These are phyloP conservation scores for Mallotus nudiflorus DNA, from an alignment of 345 rosid genomes.

Conservation along the genomic window DNA sequence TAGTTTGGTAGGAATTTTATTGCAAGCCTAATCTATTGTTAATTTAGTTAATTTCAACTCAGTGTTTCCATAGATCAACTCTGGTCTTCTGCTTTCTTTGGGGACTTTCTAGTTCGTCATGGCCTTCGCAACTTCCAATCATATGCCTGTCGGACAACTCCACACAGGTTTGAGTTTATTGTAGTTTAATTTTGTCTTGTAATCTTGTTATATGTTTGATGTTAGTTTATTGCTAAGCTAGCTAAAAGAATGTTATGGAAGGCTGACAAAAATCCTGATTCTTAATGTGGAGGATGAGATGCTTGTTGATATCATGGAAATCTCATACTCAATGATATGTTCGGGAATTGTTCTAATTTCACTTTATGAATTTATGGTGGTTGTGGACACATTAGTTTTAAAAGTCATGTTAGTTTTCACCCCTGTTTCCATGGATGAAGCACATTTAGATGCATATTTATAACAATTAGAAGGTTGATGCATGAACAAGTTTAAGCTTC, in stretches of 20 bases:
- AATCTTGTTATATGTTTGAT: background rate
- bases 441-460: background rate
- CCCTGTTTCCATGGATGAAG: background rate
- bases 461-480: background rate
- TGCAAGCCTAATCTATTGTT: constrained; percentile 1
- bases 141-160: constrained; percentile 36
- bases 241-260: background rate
- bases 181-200: background rate
- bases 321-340: background rate
- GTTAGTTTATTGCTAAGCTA: background rate
- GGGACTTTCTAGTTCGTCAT: constrained; percentile 27
- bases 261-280: background rate
- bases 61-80: constrained; percentile 16
- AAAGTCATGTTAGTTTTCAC: background rate
- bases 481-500: background rate
- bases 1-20: constrained; percentile 27
- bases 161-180: constrained; percentile 46
- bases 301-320: background rate
- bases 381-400: background rate
- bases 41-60: background rate
- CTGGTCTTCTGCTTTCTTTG: constrained; percentile 7
- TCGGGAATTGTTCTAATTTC: background rate
- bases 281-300: background rate
- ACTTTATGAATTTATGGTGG: background rate
- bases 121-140: constrained; percentile 46